Evolutionary conservation across 2,329 filamentous ascomycete species (phyloP), one percentile per base, ranked within the genome.

Genomic region (Paecilomyces dactylethromorphus): DNA sequence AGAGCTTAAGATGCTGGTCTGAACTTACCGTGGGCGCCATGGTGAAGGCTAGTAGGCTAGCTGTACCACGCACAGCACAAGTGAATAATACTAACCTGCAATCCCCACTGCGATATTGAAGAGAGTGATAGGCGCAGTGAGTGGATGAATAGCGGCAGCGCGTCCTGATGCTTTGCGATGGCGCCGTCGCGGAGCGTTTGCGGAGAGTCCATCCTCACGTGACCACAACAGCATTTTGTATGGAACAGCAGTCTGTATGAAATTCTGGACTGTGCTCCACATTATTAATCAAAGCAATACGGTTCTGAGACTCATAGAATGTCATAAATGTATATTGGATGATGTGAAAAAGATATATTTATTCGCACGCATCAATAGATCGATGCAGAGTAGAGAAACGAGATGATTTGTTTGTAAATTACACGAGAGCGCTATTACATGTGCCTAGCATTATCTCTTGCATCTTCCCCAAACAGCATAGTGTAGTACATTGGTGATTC

Each of bases 1-100:
- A 11, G 22, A 11, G 6, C 13, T 45, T 15, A 45, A 15, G 50
- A 24, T 10, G 24, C 24, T 52, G 50, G 18, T 29, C 13, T 52
- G 26, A n/a, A 61, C 59, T 61, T 51, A 61, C 59, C 35, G 59
- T 61, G 21, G 60, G 60, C 39, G 60, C 58, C 60, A 62, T 62
- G 24, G 32, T 58, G 54, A 51, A 57, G 10, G 39, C 39, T 21
- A 45, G 39, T 8, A 45, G 39, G 21, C 39, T 45, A 45, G 39
- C 39, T 45, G 39, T 45, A 45, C 21, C 39, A 45, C 39, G n/a
- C 39, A 18, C 39, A 45, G 39, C 39, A 8, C 39, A 45, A 45
- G n/a, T 45, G 39, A 45, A 45, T 45, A 18, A 5, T n/a, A 45
- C 39, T 45, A 18, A n/a, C 39, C 39, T 45, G n/a, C 22, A n/a